Evolutionary conservation across 2,329 filamentous ascomycete species (phyloP).

Genomic region (Colletotrichum gloeosporioides): DNA sequence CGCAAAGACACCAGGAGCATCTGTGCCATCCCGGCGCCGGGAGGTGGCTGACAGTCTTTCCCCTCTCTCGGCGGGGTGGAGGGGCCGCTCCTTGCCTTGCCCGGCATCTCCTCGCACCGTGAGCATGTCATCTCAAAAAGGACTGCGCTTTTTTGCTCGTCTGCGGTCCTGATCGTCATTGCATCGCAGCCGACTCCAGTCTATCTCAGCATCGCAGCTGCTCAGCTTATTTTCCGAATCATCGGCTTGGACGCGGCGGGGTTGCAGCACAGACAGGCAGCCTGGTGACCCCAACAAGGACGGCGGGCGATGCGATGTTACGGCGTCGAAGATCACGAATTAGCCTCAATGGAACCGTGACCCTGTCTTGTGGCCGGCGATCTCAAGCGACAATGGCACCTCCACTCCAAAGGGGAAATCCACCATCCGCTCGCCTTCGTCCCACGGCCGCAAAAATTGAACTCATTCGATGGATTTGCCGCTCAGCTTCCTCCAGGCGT

Average conservation of each 20-base stretch:
- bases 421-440: not conserved
- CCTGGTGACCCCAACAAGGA: not conserved
- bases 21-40: slow-evolving; percentile 7
- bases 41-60: not conserved
- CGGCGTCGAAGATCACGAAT: not conserved
- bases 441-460: not conserved
- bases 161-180: not conserved
- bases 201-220: not conserved
- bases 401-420: not conserved
- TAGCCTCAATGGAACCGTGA: not conserved
- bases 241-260: not conserved
- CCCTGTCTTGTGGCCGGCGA: not conserved
- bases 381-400: not conserved
- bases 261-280: not conserved
- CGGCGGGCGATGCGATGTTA: not conserved
- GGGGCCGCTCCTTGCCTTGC: not conserved
- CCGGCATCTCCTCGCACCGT: not conserved
- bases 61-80: not conserved
- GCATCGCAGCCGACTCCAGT: not conserved
- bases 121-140: not conserved
- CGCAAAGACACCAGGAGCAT: not conserved
- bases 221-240: not conserved
- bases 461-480: not conserved
- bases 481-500: not conserved
- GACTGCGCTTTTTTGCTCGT: not conserved